Evolutionary conservation across 1,284 basidiomycete genomes (phyloP).

Genomic region (Rhodotorula sp.): DNA sequence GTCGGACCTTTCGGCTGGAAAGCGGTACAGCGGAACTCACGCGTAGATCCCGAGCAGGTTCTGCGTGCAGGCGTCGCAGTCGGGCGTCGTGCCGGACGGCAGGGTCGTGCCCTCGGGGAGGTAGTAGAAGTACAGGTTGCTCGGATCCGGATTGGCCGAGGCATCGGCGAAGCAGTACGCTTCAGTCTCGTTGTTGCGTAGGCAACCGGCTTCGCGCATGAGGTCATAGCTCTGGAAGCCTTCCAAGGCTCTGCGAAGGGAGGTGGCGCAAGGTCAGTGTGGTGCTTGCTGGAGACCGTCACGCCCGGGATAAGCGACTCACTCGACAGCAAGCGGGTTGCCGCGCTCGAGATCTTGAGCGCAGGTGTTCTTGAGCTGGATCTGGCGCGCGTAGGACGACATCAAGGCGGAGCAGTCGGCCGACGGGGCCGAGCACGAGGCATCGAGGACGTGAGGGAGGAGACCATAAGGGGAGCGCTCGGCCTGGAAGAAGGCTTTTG

Average conservation of each 20-base stretch:
- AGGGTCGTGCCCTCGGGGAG: constrained; percentile 31
- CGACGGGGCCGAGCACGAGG: constrained; percentile 37
- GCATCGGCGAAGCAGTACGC: constrained; percentile 45
- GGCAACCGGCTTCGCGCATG: constrained; percentile 39
- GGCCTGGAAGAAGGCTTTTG: constrained; percentile 43
- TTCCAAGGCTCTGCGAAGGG: constrained; percentile 27
- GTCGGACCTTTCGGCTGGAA: not conserved
- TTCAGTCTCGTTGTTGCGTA: constrained; percentile 27
- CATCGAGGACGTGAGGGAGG: constrained; percentile 42
- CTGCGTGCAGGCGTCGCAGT: constrained; percentile 38
- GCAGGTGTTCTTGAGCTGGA: constrained; percentile 32
- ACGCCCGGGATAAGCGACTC: not conserved
- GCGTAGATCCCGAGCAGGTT: constrained; percentile 35
- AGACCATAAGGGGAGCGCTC: constrained; percentile 27
- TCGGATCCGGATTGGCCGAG: constrained; percentile 19
- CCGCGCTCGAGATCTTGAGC: constrained; percentile 36
- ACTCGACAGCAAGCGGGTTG: constrained; percentile 42
- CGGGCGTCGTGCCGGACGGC: constrained; percentile 37
- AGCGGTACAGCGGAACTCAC: constrained; percentile 10
- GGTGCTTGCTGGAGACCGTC: too few relatives aligned
- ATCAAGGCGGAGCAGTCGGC: constrained; percentile 33
- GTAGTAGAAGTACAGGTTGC: constrained; percentile 43
- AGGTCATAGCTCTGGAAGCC: constrained; percentile 43
- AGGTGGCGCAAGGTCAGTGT: not conserved
- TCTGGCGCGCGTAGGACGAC: constrained; percentile 29